A percentile compares a stretch with the other conserved stretches of the same genome.
Evolutionary conservation across 2,329 filamentous ascomycete genomes (phyloP).

Genomic region (Boeremia exigua): DNA sequence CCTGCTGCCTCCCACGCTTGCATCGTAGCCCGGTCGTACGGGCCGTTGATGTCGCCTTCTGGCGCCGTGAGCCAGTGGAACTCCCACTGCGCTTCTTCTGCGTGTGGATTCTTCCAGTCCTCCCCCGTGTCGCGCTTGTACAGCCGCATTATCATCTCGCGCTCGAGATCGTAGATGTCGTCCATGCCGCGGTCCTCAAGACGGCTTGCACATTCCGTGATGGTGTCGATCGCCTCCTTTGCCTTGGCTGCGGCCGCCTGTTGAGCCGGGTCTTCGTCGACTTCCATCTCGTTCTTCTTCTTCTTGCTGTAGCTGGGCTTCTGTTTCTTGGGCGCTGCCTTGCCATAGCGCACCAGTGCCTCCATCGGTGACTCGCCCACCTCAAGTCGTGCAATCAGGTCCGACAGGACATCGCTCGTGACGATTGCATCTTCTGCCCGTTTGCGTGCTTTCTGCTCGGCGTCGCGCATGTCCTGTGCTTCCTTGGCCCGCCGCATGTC

Average conservation of each 20-base stretch:
- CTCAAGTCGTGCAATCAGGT: constrained; percentile 75
- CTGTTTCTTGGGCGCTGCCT: constrained; percentile 57
- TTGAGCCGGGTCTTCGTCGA: constrained; percentile 64
- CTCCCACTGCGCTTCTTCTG: constrained; percentile 71
- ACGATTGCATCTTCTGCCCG: constrained; percentile 76
- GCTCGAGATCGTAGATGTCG: constrained; percentile 90
- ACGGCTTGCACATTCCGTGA: constrained; percentile 90
- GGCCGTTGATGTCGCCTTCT: constrained; percentile 81
- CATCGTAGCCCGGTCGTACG: constrained; percentile 87
- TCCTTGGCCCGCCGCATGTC: constrained; percentile 88
- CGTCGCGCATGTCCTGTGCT: constrained; percentile 84
- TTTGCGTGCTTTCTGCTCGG: constrained; percentile 73
- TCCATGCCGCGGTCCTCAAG: constrained; percentile 81
- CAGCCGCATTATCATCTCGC: constrained; percentile 81
- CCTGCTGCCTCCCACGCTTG: constrained; percentile 88
- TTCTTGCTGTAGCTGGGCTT: constrained; percentile 56
- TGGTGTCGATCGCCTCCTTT: constrained; percentile 75
- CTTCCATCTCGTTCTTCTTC: constrained; percentile 68
- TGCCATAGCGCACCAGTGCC: constrained; percentile 81
- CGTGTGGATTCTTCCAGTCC: constrained; percentile 70
- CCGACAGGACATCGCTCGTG: constrained; percentile 74
- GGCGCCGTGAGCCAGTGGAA: constrained; percentile 91
- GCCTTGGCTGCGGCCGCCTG: constrained; percentile 73
- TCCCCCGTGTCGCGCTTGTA: constrained; percentile 87
- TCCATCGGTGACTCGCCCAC: constrained; percentile 86